phyloP scores from a whole-genome alignment of 495 filamentous ascomycete species.

The Sordaria brevicollis region DNA sequence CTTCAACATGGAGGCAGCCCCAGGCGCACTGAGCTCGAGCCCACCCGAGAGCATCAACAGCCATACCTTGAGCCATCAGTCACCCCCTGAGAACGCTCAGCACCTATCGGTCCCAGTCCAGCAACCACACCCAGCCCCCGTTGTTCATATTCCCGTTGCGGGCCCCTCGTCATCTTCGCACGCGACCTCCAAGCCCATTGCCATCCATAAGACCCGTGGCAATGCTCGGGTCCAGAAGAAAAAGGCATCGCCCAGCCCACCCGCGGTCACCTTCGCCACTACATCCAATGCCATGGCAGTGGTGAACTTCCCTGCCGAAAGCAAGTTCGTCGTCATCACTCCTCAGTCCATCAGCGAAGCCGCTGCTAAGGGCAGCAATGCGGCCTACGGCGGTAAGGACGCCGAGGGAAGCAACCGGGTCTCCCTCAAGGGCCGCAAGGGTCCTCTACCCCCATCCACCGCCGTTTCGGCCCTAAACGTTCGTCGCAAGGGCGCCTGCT shows the following conservation, averaged over 20 bases:
- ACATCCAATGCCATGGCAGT: background rate
- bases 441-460: conserved; percentile 34
- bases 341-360: conserved; percentile 33
- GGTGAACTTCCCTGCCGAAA: background rate
- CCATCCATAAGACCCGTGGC: background rate
- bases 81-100: background rate
- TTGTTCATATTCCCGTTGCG: background rate
- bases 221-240: conserved; percentile 23
- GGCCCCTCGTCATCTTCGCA: background rate
- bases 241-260: conserved; percentile 11
- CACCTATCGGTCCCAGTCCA: background rate
- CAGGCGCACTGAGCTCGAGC: background rate
- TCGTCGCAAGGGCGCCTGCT: conserved; percentile 36
- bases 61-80: background rate
- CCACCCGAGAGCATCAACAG: background rate
- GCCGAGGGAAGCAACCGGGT: conserved; percentile 12
- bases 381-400: background rate
- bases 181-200: background rate
- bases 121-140: background rate
- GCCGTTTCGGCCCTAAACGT: conserved; percentile 37
- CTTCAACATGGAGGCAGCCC: background rate
- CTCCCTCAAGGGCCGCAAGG: conserved; percentile 36
- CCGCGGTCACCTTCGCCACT: background rate
- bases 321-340: conserved; percentile 39
- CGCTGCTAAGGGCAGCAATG: conserved; percentile 28